These are phyloP conservation scores for Discostella stelligeroides DNA, from an alignment of 108 stramenopile species.

Conservation along the genomic window DNA sequence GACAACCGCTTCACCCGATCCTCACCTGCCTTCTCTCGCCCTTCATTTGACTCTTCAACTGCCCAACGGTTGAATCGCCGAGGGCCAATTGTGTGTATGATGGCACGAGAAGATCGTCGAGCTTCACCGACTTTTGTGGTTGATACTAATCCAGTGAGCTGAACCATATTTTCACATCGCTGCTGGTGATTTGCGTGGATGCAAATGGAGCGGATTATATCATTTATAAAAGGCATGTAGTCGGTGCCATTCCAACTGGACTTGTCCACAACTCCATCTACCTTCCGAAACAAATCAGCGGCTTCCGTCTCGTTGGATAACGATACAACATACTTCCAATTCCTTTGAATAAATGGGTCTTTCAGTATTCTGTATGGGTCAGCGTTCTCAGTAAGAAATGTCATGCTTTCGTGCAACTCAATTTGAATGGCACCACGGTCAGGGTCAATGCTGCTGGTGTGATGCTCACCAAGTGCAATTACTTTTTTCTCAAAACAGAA, in stretches of 20 bases:
- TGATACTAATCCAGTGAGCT: conserved; percentile 2
- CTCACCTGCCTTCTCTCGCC: neutral
- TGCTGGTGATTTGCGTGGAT: conserved; percentile 13
- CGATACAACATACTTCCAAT: neutral
- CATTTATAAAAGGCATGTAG: neutral
- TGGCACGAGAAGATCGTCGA: neutral
- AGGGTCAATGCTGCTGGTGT: neutral
- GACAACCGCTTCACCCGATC: neutral
- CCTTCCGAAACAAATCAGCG: too few species aligned
- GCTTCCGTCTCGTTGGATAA: neutral
- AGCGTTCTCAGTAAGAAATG: neutral
- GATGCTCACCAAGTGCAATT: neutral
- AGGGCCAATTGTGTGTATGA: neutral
- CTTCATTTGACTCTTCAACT: neutral
- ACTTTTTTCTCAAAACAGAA: neutral
- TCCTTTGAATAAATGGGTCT: neutral
- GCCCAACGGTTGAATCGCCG: conserved; percentile 1
- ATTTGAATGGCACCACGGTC: too few species aligned
- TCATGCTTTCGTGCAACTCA: too few species aligned
- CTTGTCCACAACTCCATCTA: neutral
- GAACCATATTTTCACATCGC: conserved; percentile 13
- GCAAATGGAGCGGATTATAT: neutral
- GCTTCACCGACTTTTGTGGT: conserved; percentile 4
- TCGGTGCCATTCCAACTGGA: neutral
- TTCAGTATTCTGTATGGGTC: neutral